phyloP scores from a whole-genome alignment of 2,329 filamentous ascomycete species.

The Aspergillus neotritici region DNA sequence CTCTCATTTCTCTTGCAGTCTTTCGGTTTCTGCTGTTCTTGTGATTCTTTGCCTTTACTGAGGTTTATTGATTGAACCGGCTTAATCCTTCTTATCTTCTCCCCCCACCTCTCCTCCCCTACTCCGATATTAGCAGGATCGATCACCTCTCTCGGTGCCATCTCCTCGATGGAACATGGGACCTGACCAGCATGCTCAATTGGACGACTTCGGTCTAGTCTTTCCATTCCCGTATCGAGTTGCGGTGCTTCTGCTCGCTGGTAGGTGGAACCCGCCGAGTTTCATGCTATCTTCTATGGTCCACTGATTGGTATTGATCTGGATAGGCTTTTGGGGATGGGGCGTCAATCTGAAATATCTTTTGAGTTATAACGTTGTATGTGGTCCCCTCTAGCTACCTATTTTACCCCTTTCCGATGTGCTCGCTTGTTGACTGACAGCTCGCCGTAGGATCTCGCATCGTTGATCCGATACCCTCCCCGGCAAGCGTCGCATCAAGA shows the following conservation, averaged over 20 bases:
- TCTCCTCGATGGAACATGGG: slow-evolving; percentile 37
- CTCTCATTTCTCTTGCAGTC: slow-evolving; percentile 18
- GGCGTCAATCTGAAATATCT: slow-evolving; percentile 87
- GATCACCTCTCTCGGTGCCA: slow-evolving; percentile 9
- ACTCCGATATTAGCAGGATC: slow-evolving; percentile 8
- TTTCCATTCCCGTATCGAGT: slow-evolving; percentile 88
- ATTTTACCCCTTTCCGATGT: neutral
- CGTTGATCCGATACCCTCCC: slow-evolving; percentile 77
- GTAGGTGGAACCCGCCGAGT: slow-evolving; percentile 44
- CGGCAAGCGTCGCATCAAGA: slow-evolving; percentile 65
- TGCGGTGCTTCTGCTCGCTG: slow-evolving; percentile 76
- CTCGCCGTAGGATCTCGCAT: slow-evolving; percentile 62
- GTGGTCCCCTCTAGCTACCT: slow-evolving; percentile 18
- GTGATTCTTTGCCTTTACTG: slow-evolving; percentile 7
- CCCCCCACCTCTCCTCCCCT: slow-evolving; percentile 9
- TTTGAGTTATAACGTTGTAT: slow-evolving; percentile 66
- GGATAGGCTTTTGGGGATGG: slow-evolving; percentile 87
- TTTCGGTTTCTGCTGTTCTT: slow-evolving; percentile 9
- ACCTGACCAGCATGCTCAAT: slow-evolving; percentile 36
- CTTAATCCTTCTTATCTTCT: neutral
- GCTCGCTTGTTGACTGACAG: slow-evolving; percentile 9
- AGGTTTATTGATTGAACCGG: no score
- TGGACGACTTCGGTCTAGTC: slow-evolving; percentile 81
- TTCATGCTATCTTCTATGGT: neutral
- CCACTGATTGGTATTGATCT: slow-evolving; percentile 6